Conservation (phyloP, 1,284 basidiomycete species). For the Apiotrichum mycotoxinovorans region DNA sequence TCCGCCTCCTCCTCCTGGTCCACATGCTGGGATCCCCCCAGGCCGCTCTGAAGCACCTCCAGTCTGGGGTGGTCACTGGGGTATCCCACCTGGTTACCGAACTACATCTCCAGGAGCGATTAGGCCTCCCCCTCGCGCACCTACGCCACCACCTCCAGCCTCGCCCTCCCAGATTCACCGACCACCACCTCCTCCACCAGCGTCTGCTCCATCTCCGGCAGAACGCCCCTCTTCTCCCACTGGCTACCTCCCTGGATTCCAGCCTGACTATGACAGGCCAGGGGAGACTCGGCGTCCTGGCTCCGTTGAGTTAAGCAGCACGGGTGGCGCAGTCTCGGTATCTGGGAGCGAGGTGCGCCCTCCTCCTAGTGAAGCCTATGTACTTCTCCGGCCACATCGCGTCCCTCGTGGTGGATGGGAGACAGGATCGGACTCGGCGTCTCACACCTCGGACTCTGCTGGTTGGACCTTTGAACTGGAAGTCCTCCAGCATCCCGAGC, state of each 20-base stretch:
- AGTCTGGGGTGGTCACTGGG: background rate
- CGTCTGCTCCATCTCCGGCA: constrained; percentile 10
- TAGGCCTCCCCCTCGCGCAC: background rate
- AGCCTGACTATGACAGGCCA: constrained; percentile 18
- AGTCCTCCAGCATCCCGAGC: constrained; percentile 16
- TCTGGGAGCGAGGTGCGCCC: constrained; percentile 11
- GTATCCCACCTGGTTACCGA: background rate
- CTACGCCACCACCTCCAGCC: constrained; percentile 13
- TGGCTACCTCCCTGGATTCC: constrained; percentile 15
- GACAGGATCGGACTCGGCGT: background rate
- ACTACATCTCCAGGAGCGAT: background rate
- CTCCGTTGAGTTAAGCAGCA: constrained; percentile 5
- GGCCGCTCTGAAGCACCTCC: too few species aligned
- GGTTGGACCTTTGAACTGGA: constrained; percentile 16
- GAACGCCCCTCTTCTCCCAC: background rate
- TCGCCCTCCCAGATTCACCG: constrained; percentile 15
- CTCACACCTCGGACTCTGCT: constrained; percentile 1
- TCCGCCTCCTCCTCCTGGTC: too few species aligned
- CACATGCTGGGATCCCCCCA: too few species aligned
- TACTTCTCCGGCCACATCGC: constrained; percentile 17
- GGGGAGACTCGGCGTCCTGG: background rate
- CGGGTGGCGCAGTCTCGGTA: constrained; percentile 7
- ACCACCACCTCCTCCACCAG: constrained; percentile 14
- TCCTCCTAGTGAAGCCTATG: constrained; percentile 18
- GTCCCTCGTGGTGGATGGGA: constrained; percentile 18